These are phyloP conservation scores for Plasmopara halstedii DNA, from an alignment of 352 stramenopile genomes.

Conservation along the genomic window DNA sequence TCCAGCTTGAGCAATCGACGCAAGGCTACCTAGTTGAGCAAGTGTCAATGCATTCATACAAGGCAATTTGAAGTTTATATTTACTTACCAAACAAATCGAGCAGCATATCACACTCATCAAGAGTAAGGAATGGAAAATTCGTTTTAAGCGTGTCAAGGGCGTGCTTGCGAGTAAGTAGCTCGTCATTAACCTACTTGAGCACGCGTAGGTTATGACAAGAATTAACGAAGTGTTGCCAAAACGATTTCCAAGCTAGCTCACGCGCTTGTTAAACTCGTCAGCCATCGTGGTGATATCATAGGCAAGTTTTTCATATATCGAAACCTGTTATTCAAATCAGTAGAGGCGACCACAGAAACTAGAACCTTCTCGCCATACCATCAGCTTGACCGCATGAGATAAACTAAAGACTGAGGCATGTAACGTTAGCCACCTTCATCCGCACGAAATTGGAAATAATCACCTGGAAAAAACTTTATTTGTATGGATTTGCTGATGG, in stretches of 20 bases:
- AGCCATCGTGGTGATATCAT: conserved; percentile 38
- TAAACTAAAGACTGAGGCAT: conserved; percentile 24
- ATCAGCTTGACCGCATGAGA: conserved; percentile 38
- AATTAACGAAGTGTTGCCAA: neutral
- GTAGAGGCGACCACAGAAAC: neutral
- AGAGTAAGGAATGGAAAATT: conserved; percentile 55
- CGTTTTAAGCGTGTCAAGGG: conserved; percentile 27
- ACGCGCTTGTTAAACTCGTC: conserved; percentile 36
- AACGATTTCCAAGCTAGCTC: neutral
- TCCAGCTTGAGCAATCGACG: conserved; percentile 35
- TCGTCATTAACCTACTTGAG: conserved; percentile 35
- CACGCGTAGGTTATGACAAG: neutral
- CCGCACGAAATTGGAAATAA: no score
- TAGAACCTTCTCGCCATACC: conserved; percentile 14
- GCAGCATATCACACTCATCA: conserved; percentile 70
- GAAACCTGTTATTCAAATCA: conserved; percentile 25
- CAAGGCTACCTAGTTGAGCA: conserved; percentile 36
- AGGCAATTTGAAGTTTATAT: neutral
- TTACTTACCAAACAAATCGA: conserved; percentile 62
- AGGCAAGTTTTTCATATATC: conserved; percentile 47
- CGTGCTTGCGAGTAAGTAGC: conserved; percentile 40
- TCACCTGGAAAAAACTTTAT: conserved; percentile 46
- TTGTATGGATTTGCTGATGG: conserved; percentile 28
- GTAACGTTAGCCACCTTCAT: conserved; percentile 1
- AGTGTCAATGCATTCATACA: conserved; percentile 1